phyloP scores from a whole-genome alignment of 2,329 filamentous ascomycete species.

The Camillea tinctor region DNA sequence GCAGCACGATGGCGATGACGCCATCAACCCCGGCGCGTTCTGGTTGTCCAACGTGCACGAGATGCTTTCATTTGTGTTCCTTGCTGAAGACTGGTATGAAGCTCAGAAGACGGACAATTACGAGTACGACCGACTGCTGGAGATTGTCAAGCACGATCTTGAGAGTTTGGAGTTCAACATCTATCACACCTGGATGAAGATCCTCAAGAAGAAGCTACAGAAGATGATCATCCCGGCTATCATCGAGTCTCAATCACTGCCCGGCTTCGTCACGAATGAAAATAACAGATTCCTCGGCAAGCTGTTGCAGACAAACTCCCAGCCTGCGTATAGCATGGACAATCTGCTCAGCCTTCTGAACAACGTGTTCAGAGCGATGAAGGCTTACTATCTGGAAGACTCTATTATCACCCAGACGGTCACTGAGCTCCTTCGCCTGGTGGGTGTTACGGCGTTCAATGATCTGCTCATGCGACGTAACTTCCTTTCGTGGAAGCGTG shows the following conservation, averaged over 20 bases:
- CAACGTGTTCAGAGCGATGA: slow-evolving; percentile 98
- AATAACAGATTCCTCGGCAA: slow-evolving; percentile 98
- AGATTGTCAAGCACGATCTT: slow-evolving; percentile 98
- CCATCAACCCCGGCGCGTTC: slow-evolving; percentile 95
- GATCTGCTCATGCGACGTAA: slow-evolving; percentile 96
- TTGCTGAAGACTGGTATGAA: slow-evolving; percentile 99
- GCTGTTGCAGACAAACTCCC: slow-evolving; percentile 83
- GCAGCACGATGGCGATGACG: slow-evolving; percentile 96
- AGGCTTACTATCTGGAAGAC: slow-evolving; percentile 95
- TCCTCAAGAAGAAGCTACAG: slow-evolving; percentile 96
- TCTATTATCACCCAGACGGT: slow-evolving; percentile 94
- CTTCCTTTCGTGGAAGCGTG: slow-evolving; percentile 99
- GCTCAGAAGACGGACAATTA: slow-evolving; percentile 99
- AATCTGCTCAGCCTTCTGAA: slow-evolving; percentile 94
- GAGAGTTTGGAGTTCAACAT: slow-evolving; percentile 99
- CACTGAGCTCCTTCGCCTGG: slow-evolving; percentile 86
- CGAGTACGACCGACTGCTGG: slow-evolving; percentile 93
- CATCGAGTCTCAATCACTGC: slow-evolving; percentile 96
- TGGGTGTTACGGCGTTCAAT: slow-evolving; percentile 97
- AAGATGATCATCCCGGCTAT: slow-evolving; percentile 99
- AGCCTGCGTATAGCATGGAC: slow-evolving; percentile 99
- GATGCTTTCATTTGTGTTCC: slow-evolving; percentile 99
- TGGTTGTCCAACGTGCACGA: slow-evolving; percentile 99
- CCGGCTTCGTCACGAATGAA: slow-evolving; percentile 97
- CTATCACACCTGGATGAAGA: slow-evolving; percentile 99